These are phyloP conservation scores for Candida corydali DNA, from an alignment of 805 yeast species.

Conservation along the genomic window DNA sequence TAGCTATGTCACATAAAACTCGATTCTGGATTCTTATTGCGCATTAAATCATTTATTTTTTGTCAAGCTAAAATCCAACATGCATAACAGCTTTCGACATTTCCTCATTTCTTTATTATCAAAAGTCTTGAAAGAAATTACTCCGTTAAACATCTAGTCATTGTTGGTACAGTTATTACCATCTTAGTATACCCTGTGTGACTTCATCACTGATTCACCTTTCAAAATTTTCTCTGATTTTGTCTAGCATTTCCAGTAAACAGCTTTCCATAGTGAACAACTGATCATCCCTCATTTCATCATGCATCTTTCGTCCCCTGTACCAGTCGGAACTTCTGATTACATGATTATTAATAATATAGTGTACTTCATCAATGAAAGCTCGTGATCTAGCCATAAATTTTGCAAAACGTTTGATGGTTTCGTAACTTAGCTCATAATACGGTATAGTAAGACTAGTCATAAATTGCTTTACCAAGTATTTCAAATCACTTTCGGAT, in stretches of 20 bases:
- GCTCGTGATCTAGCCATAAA: constrained; percentile 19
- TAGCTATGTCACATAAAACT: too few relatives aligned
- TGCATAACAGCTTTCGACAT: too few relatives aligned
- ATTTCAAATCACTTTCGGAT: constrained; percentile 23
- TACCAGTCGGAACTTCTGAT: constrained; percentile 5
- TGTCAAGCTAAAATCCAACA: too few relatives aligned
- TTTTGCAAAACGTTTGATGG: constrained; percentile 23
- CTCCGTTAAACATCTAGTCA: too few relatives aligned
- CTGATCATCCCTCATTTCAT: constrained; percentile 10
- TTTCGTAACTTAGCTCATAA: constrained; percentile 14
- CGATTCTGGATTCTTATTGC: too few relatives aligned
- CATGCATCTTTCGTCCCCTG: constrained; percentile 6
- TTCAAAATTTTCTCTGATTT: constrained; percentile 1
- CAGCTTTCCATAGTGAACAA: constrained; percentile 18
- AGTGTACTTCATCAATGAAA: constrained; percentile 33
- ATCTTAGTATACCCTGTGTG: too few relatives aligned
- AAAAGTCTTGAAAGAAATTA: too few relatives aligned
- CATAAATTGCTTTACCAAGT: constrained; percentile 31
- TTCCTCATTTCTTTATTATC: too few relatives aligned
- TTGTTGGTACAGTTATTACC: too few relatives aligned
- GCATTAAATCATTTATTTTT: too few relatives aligned
- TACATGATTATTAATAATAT: constrained; percentile 15
- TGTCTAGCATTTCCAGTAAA: constrained; percentile 22
- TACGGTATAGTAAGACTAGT: constrained; percentile 29
- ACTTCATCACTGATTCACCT: too few relatives aligned